Evolutionary conservation across 306 rosid species (phyloP), one percentile per base, ranked within the genome.

Genomic region (Castanea mollissima): DNA sequence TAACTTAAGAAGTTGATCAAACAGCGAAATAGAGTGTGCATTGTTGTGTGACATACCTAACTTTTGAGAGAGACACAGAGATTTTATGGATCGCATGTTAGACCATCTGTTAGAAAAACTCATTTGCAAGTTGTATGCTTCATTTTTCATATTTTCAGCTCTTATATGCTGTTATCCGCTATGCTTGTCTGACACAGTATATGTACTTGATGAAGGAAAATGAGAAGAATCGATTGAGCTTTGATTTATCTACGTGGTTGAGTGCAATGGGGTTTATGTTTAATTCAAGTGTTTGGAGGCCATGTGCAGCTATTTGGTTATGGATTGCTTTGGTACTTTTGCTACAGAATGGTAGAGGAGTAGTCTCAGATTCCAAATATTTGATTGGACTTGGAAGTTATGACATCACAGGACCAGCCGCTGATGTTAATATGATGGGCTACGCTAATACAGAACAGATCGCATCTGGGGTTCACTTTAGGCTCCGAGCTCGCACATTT

Each of bases 341-440:
- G 58, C 68, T 83, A 4, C 72, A 73, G 34, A 34, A 34, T 76
- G 5, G 60, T 35, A 16, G 25, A 71, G 75, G 41, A 69, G 78
- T 54, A 4, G n/a, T 76, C 10, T 86, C 90, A 10, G 81, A 82
- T 74, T 87, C 98, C 56, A 78, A 86, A 52, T 92, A 92, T 78
- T 86, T 87, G 92, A 74, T 92, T 83, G 98, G 98, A 54, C 82
- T 92, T 54, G 97, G 97, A 65, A 92, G 99, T 88, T 91, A 88
- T 84, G 99, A 92, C 76, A 91, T 94, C 67, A 94, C 99, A 25
- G 99, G 99, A 12, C 99, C 99, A 49, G 99, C 97, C 0, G 97
- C 99, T 78, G 97, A 94, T 85, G 97, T 88, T 74, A 94, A 92
- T 73, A 86, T 94, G 99, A 91, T 92, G 97, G 97, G 97, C 68